Evolutionary conservation across 108 stramenopile genomes (phyloP), one percentile per base, ranked within the genome.

Genomic region (Cyclotella baltica): DNA sequence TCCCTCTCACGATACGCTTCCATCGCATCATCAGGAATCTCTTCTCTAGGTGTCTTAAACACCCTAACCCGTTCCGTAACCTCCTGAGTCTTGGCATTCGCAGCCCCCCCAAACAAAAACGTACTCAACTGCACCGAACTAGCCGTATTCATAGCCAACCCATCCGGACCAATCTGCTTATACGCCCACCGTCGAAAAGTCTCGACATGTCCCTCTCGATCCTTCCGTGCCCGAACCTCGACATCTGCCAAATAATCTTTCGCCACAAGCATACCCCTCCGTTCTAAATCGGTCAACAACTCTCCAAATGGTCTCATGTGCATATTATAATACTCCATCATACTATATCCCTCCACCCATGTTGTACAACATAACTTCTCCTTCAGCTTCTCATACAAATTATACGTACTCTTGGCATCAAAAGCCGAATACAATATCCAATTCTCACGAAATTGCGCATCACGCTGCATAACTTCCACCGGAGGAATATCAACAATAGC

Each of bases 271-370:
- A 99, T 96, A 23, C 99, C 99, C 19, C 88, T 86, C 52, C 96
- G 80, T 84, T 99, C 99, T 92, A 99, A 97, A 77, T 99, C 98
- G 3, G 98, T 99, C 30, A 99, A 87, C 10, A 98, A 88, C 63
- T 96, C 89, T 16, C 96, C 99, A 74, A 99, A 99, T 9, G 88
- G 87, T 8, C 96, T 76, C 89, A 97, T 90, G 78, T 98, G 91
- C 36, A 61, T 36, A 72, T 90, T 81, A 83, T 99, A 99, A 84
- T 98, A 98, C 53, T 99, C 95, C 56, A 88, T 92, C 89, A 99
- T 71, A 69, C 83, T 90, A 8, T 64, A 67, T 15, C 69, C 66
- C 15, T 77, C 37, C 10, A 68, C 31, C 93, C 93, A 93, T n/a
- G 30, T 0, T 57, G 71, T 86, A 22, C 73, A 58, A 53, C 36